A percentile compares a stretch with the other conserved stretches of the same genome.
Conservation (phyloP, 352 stramenopile genomes). For the Phytophthora lateralis region DNA sequence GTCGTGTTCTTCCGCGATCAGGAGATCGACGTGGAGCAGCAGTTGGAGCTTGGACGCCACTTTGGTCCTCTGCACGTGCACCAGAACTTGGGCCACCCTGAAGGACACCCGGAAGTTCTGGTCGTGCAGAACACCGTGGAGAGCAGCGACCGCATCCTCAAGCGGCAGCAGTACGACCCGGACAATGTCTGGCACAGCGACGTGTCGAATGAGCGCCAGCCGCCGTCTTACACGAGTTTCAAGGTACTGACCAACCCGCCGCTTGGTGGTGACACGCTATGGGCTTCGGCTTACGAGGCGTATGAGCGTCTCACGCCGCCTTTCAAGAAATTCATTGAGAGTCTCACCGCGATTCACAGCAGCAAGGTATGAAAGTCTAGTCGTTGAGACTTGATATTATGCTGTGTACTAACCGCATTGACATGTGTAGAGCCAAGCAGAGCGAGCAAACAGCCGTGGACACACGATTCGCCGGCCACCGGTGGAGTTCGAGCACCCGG, state of each 20-base stretch:
- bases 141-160: slow-evolving; percentile 19
- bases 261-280: slow-evolving; percentile 48
- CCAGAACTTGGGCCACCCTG: slow-evolving; percentile 23
- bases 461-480: slow-evolving; percentile 37
- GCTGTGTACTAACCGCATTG: not conserved
- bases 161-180: slow-evolving; percentile 30
- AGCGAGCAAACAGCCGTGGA: slow-evolving; percentile 24
- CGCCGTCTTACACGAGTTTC: slow-evolving; percentile 30
- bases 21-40: slow-evolving; percentile 21
- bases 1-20: slow-evolving; percentile 26
- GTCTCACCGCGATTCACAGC: slow-evolving; percentile 50
- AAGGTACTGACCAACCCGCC: slow-evolving; percentile 39
- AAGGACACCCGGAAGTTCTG: slow-evolving; percentile 23
- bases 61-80: slow-evolving; percentile 22
- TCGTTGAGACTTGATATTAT: not conserved
- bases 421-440: slow-evolving; percentile 25
- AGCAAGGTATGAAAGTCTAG: slow-evolving; percentile 29
- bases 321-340: slow-evolving; percentile 47
- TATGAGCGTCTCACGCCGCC: slow-evolving; percentile 47
- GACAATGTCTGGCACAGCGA: slow-evolving; percentile 48
- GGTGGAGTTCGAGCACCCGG: slow-evolving; percentile 47
- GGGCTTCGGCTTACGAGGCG: slow-evolving; percentile 47
- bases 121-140: slow-evolving; percentile 22
- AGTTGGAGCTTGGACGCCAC: slow-evolving; percentile 18
- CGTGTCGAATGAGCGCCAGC: slow-evolving; percentile 43